Evolutionary conservation across 2,329 filamentous ascomycete genomes (phyloP), one percentile per base, ranked within the genome.

Genomic region (Myotisia sp.): DNA sequence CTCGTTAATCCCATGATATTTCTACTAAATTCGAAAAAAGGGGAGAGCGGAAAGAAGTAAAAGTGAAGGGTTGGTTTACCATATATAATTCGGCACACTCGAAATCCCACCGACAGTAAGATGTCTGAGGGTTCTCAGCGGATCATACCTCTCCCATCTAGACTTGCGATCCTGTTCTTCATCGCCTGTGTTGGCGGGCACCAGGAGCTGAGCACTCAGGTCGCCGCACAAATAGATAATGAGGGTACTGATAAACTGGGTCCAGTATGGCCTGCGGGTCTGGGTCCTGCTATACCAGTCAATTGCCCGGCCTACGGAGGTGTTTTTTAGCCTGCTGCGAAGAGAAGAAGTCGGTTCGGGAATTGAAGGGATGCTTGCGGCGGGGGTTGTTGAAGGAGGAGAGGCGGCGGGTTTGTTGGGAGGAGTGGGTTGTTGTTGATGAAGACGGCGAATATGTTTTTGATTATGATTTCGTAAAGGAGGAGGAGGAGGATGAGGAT

Each of bases 201-300:
- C 63, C 43, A 92, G 73, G 37, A 67, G 64, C 59, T 92, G 85
- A 29, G 84, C 83, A 28, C 74, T 76, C 36, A 90, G 44, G 55
- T 92, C 85, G 6, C 79, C 82, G 32, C 73, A 68, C 24, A 86
- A 66, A 51, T 85, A 93, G 39, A 92, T 83, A 24, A 82, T 65
- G 29, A 93, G 56, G 26, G 79, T 75, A 46, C 73, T 84, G 43
- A 68, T 65, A 40, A 92, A 54, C 61, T 94, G 86, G 6, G 83
- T 92, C n/a, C 69, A 60, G 50, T 83, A 81, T 0, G 87, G 86
- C 32, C 76, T 65, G 32, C 70, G 68, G 33, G 71, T 63, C 58
- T 93, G 84, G 29, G 75, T 71, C 14, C 76, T 69, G 10, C 70
- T 75, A 52, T 90, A 93, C 41, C 53, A 53, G 24, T 49, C 40